phyloP scores from a whole-genome alignment of 441 rosid genomes.

The Sinapis alba region DNA sequence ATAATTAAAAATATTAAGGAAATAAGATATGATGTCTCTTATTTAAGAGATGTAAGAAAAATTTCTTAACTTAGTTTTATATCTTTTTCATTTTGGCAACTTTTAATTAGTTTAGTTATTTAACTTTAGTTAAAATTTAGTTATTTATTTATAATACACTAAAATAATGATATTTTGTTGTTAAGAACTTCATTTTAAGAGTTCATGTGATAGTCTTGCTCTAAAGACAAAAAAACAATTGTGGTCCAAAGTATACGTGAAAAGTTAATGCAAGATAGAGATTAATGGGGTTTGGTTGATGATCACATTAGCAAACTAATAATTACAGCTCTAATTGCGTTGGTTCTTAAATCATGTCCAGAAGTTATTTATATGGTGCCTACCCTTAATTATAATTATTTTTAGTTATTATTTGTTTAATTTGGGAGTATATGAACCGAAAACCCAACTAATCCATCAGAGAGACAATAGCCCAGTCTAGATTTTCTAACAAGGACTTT shows the following conservation, averaged over 20 bases:
- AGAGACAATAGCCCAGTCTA: too few relatives aligned
- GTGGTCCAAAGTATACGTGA: not conserved
- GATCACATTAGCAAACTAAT: slow-evolving; percentile 10
- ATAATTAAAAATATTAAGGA: too few relatives aligned
- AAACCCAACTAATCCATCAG: too few relatives aligned
- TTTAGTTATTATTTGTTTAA: too few relatives aligned
- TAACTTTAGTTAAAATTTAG: too few relatives aligned
- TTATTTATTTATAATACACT: too few relatives aligned
- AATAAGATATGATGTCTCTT: not conserved
- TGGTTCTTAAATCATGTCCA: not conserved
- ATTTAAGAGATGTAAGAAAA: not conserved
- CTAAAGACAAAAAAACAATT: slow-evolving; percentile 9
- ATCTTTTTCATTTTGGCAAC: not conserved
- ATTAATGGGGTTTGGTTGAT: slow-evolving; percentile 15
- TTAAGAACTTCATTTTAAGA: not conserved
- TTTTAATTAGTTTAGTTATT: not conserved
- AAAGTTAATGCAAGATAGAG: not conserved
- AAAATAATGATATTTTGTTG: too few relatives aligned
- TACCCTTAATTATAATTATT: too few relatives aligned
- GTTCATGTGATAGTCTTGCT: not conserved
- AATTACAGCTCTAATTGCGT: slow-evolving; percentile 16
- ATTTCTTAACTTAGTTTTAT: not conserved
- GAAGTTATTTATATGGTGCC: not conserved
- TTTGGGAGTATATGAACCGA: too few relatives aligned
- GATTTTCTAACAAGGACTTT: too few relatives aligned